Percentiles rank a stretch among this genome's conserved stretches.
Conservation (phyloP, 306 rosid genomes). For the Macrotyloma uniflorum region DNA sequence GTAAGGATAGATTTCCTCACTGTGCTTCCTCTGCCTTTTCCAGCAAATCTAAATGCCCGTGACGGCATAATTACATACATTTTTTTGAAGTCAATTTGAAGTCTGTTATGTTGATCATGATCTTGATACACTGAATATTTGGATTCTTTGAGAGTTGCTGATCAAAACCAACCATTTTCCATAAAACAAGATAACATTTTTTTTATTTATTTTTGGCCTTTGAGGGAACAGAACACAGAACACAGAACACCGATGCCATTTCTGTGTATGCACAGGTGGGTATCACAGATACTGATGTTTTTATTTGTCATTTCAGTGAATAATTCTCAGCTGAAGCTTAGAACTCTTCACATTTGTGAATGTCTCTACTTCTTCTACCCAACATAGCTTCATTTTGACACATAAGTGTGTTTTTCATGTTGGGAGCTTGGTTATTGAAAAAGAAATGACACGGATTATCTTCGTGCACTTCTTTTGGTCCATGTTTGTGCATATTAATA, state of each 20-base stretch:
- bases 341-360: conserved; percentile 21
- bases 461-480: not conserved
- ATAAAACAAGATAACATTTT: not conserved
- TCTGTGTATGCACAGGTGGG: conserved; percentile 15
- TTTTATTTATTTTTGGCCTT: not conserved
- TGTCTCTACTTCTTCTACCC: conserved; percentile 13
- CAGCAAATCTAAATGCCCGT: not conserved
- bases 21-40: not conserved
- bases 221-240: not conserved
- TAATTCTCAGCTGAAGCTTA: not conserved
- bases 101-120: conserved; percentile 3
- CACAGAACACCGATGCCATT: conserved; percentile 13
- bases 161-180: not conserved
- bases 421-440: conserved; percentile 1
- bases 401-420: not conserved
- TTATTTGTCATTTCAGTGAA: not conserved
- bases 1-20: conserved; percentile 9
- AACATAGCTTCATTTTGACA: conserved; percentile 3
- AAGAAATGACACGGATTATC: not conserved
- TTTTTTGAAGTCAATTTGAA: not conserved
- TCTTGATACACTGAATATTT: not conserved
- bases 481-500: not conserved
- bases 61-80: not conserved
- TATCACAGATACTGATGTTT: not conserved
- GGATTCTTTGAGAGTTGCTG: not conserved